Evolutionary conservation across 768 basidiomycete species (phyloP), one percentile per base, ranked within the genome.

Genomic region (Boletus barrowsii): DNA sequence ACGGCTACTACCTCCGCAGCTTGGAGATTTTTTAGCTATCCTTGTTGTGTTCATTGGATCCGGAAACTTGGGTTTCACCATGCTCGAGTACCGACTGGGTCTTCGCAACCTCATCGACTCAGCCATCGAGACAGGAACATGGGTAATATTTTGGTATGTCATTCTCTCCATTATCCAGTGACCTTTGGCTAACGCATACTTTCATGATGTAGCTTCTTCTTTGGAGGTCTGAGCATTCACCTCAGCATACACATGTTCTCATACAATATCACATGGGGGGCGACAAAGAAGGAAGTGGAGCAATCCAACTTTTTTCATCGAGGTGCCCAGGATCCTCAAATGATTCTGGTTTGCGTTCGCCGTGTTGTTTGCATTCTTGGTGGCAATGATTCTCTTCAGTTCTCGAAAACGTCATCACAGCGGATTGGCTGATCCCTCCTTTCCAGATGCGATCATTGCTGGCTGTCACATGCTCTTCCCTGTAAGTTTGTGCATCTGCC

Each of bases 291-390:
- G 79, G 88, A 90, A 68, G 90, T 95, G 37, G 87, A 93, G 68
- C 79, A 83, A 32, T 90, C 88, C 22, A 95, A 94, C 67, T n/a
- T 93, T 96, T 76, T 93, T 90, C 80, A 81, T 87, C 48, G 93
- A 96, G 67, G 83, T 93, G 13, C 93, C 93, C 2, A 82, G 83
- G 53, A 93, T 95, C 66, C 74, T 87, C 65, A 83, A 83, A 58
- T 85, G 91, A 4, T 95, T 90, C 74, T 84, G 87, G 78, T 62
- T 82, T 44, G 79, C 82, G 41, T 76, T 90, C 57, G 53, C 80
- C 18, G 51, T 89, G 20, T 84, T 81, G 44, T 73, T 83, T 59
- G 51, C 76, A 17, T 57, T 75, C 11, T 75, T 86, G 55, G 76
- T 71, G 10, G 75, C 68, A 41, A 86, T 92, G 66, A 68, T 83